Conservation (phyloP, 176 grass and related monocot species). For the Oryza officinalis region DNA sequence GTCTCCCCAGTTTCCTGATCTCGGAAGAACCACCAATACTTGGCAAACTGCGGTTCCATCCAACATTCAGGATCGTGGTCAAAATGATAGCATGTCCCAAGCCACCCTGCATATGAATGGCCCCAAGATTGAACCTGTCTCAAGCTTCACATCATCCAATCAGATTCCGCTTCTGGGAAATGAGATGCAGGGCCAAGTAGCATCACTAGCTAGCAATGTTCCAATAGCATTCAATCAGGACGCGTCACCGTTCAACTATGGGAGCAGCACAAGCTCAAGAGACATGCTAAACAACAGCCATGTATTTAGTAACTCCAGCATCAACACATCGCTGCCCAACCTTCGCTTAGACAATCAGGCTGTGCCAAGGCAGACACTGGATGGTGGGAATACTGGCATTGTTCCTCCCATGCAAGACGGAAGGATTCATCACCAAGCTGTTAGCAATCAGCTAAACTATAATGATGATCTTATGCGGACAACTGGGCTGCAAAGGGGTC, state of each 20-base stretch:
- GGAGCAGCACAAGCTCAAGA: conserved; percentile 39
- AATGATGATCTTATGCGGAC: conserved; percentile 50
- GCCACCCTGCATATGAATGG: conserved; percentile 33
- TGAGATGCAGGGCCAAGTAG: conserved; percentile 38
- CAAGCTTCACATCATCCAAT: conserved; percentile 41
- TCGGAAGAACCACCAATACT: conserved; percentile 46
- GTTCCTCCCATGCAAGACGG: conserved; percentile 32
- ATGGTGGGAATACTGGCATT: conserved; percentile 27
- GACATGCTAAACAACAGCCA: conserved; percentile 43
- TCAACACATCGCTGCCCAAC: conserved; percentile 53
- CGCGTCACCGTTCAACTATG: conserved; percentile 36
- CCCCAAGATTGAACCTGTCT: conserved; percentile 36
- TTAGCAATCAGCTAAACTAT: conserved; percentile 32
- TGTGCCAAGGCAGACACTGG: conserved; percentile 38
- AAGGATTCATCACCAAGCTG: conserved; percentile 40
- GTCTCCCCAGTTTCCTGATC: conserved; percentile 43
- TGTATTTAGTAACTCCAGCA: conserved; percentile 47
- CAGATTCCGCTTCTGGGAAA: conserved; percentile 50
- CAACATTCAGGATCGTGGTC: conserved; percentile 46
- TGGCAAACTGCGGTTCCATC: conserved; percentile 60
- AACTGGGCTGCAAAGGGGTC: conserved; percentile 45
- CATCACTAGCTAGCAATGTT: conserved; percentile 36
- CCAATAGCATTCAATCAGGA: conserved; percentile 42
- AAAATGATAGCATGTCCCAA: conserved; percentile 49
- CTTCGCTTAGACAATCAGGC: conserved; percentile 36